These are phyloP conservation scores for Corylus avellana DNA, from an alignment of 306 rosid species.

Conservation along the genomic window DNA sequence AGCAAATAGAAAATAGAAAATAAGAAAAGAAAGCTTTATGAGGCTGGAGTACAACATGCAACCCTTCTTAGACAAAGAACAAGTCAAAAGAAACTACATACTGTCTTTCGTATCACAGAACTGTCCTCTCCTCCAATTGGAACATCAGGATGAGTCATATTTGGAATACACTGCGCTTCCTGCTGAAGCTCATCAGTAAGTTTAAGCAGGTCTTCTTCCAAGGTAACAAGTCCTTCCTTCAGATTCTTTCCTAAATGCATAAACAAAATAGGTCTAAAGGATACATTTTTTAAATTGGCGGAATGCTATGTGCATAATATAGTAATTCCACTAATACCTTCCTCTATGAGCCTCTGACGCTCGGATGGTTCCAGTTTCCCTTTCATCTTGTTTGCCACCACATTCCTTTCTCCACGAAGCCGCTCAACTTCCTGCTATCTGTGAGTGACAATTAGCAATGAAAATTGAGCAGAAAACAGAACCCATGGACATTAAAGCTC, in stretches of 20 bases:
- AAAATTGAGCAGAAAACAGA: slow-evolving; percentile 43
- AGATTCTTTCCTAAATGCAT: slow-evolving; percentile 69
- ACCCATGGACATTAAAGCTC: not conserved
- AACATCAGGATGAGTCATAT: slow-evolving; percentile 84
- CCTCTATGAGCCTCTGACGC: slow-evolving; percentile 78
- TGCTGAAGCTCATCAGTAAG: slow-evolving; percentile 80
- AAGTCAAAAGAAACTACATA: slow-evolving; percentile 30
- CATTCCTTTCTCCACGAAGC: slow-evolving; percentile 87
- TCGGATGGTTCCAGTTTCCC: slow-evolving; percentile 78
- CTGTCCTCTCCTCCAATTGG: slow-evolving; percentile 93
- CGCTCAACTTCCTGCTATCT: slow-evolving; percentile 98
- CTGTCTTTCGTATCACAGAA: slow-evolving; percentile 64
- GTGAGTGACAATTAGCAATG: slow-evolving; percentile 72
- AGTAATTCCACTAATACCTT: slow-evolving; percentile 53
- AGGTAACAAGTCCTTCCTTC: slow-evolving; percentile 70
- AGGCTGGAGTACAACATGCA: slow-evolving; percentile 13
- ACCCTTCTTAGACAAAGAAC: not conserved
- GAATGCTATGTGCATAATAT: slow-evolving; percentile 12
- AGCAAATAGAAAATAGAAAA: slow-evolving; percentile 11
- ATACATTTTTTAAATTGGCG: slow-evolving; percentile 13
- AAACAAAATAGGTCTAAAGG: slow-evolving; percentile 6
- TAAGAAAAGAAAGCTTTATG: slow-evolving; percentile 18
- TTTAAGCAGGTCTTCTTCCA: slow-evolving; percentile 87
- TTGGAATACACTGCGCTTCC: slow-evolving; percentile 87
- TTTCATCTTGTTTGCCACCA: slow-evolving; percentile 92